phyloP scores from a whole-genome alignment of 2,329 filamentous ascomycete species.

The Rosellinia necatrix region DNA sequence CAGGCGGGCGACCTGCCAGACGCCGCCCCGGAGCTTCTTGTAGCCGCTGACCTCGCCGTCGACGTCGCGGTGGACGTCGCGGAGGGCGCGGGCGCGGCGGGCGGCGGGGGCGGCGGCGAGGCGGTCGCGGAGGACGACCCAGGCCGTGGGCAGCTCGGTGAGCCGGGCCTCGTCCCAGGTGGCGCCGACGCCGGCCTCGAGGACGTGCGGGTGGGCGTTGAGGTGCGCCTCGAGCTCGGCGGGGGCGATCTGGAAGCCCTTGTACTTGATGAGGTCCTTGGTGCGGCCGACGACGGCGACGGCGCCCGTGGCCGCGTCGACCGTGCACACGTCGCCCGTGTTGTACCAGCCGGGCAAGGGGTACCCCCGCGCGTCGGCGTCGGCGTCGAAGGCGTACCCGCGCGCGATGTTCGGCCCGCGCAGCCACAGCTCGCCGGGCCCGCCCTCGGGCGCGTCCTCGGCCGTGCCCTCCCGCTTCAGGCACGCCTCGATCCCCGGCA shows the following conservation, averaged over 20 bases:
- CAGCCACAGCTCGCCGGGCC: constrained; percentile 50
- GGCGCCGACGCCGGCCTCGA: constrained; percentile 43
- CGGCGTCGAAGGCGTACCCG: constrained; percentile 48
- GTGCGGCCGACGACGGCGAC: constrained; percentile 46
- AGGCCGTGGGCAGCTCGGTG: constrained; percentile 47
- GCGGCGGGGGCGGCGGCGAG: too few relatives aligned
- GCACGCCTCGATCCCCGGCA: constrained; percentile 47
- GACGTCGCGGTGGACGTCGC: constrained; percentile 40
- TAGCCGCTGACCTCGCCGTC: constrained; percentile 47
- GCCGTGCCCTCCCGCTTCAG: constrained; percentile 45
- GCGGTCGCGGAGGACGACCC: constrained; percentile 42
- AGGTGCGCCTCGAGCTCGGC: constrained; percentile 44
- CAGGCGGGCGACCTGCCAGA: constrained; percentile 41
- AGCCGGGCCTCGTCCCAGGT: constrained; percentile 45
- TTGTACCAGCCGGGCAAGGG: constrained; percentile 48
- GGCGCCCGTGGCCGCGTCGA: constrained; percentile 40
- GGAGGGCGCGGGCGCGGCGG: too few relatives aligned
- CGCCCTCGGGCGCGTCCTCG: constrained; percentile 43
- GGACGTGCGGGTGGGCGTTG: constrained; percentile 44
- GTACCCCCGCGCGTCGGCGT: constrained; percentile 45
- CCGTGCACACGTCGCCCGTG: constrained; percentile 50
- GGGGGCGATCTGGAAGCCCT: constrained; percentile 48
- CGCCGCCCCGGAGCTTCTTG: constrained; percentile 47
- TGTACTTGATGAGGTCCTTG: constrained; percentile 50
- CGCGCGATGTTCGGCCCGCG: constrained; percentile 49